Percentiles rank a stretch among this genome's conserved stretches.
Conservation (phyloP, 2,329 filamentous ascomycete genomes). For the Penicillium occitanis region DNA sequence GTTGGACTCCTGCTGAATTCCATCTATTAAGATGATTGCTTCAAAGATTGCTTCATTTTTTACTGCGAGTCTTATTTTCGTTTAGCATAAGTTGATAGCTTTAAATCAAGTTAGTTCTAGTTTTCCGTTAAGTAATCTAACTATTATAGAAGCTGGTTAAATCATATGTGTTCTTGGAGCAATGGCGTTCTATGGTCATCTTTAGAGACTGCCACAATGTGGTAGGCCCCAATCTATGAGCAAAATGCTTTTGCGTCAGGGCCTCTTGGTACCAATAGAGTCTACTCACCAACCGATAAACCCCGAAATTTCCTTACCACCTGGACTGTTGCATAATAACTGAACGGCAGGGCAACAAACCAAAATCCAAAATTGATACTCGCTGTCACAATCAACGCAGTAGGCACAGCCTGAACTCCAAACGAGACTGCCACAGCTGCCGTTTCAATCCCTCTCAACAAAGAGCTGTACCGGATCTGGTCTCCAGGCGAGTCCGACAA, state of each 20-base stretch:
- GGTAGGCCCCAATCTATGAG: too few species aligned
- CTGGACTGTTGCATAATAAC: slow-evolving; percentile 46
- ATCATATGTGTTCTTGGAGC: too few species aligned
- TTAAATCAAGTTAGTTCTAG: too few species aligned
- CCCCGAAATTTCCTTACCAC: slow-evolving; percentile 43
- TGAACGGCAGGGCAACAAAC: slow-evolving; percentile 46
- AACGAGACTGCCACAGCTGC: slow-evolving; percentile 46
- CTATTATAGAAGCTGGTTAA: too few species aligned
- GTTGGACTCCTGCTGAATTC: too few species aligned
- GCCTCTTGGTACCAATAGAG: not conserved
- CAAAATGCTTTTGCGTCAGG: not conserved
- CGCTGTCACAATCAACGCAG: slow-evolving; percentile 45
- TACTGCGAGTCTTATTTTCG: too few species aligned
- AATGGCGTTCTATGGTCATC: too few species aligned
- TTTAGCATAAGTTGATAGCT: too few species aligned
- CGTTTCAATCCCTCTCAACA: slow-evolving; percentile 46
- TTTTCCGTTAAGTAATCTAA: too few species aligned
- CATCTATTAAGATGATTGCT: too few species aligned
- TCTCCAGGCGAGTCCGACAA: slow-evolving; percentile 47
- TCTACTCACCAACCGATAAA: not conserved
- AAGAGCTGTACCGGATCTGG: slow-evolving; percentile 48
- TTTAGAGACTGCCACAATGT: too few species aligned
- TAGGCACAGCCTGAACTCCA: slow-evolving; percentile 48
- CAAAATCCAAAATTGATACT: slow-evolving; percentile 47
- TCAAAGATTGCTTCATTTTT: too few species aligned